Conservation (phyloP, 1,284 basidiomycete species). For the Cutaneotrichosporon sp. region DNA sequence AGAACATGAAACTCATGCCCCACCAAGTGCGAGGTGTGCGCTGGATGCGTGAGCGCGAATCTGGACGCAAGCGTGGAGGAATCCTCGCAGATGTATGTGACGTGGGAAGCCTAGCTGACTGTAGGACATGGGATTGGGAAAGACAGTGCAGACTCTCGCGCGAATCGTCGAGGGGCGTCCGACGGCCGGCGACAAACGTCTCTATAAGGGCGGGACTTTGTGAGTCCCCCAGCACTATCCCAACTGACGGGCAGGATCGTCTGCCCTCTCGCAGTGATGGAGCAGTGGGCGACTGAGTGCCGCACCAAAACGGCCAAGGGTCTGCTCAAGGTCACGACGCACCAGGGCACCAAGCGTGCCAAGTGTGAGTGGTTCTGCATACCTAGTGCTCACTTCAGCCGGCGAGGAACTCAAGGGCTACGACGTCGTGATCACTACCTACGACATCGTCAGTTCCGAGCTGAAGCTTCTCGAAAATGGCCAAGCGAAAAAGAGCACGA, state of each 20-base stretch:
- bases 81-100: constrained; percentile 81
- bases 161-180: constrained; percentile 73
- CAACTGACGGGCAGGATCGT: constrained; percentile 58
- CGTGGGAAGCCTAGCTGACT: constrained; percentile 2
- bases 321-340: constrained; percentile 65
- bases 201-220: constrained; percentile 64
- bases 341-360: constrained; percentile 71
- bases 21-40: constrained; percentile 75
- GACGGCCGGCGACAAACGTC: constrained; percentile 62
- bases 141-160: constrained; percentile 86
- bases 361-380: constrained; percentile 53
- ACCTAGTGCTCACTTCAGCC: constrained; percentile 51
- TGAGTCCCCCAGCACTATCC: constrained; percentile 48
- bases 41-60: constrained; percentile 85
- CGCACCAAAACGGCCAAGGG: constrained; percentile 63
- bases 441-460: constrained; percentile 71
- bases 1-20: constrained; percentile 66
- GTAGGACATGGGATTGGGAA: constrained; percentile 62
- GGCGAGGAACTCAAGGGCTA: constrained; percentile 57
- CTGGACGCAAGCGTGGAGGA: constrained; percentile 71
- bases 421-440: constrained; percentile 78
- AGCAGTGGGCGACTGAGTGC: constrained; percentile 87
- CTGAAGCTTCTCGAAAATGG: neutral
- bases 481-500: neutral
- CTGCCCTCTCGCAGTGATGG: constrained; percentile 76